A percentile compares a stretch with the other conserved stretches of the same genome.
These are phyloP conservation scores for Plasmodium gaboni DNA, from an alignment of 169 alveolate species.

Conservation along the genomic window DNA sequence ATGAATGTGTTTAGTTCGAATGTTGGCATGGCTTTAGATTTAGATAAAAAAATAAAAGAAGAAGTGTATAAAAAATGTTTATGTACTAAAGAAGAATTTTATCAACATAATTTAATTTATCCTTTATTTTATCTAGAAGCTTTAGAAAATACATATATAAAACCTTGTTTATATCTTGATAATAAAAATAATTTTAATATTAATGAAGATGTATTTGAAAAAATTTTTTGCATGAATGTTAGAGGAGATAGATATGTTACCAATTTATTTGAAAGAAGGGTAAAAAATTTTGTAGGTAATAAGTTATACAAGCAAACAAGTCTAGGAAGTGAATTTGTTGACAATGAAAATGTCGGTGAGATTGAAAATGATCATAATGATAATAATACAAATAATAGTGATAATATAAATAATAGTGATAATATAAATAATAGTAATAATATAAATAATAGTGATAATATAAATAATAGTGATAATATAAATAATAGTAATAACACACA, in stretches of 20 bases:
- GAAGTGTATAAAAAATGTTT: slow-evolving; percentile 59
- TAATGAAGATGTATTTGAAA: slow-evolving; percentile 73
- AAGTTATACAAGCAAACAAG: slow-evolving; percentile 44
- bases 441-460: neutral
- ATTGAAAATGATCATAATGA: neutral
- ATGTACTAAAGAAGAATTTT: slow-evolving; percentile 52
- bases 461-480: neutral
- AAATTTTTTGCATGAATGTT: slow-evolving; percentile 57
- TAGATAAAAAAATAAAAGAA: slow-evolving; percentile 30
- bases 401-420: neutral
- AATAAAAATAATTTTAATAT: slow-evolving; percentile 35
- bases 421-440: neutral
- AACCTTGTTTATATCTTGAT: slow-evolving; percentile 64
- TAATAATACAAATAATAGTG: neutral
- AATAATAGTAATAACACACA: neutral
- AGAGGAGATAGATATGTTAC: slow-evolving; percentile 36
- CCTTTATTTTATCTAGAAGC: slow-evolving; percentile 47
- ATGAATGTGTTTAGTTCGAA: slow-evolving; percentile 25
- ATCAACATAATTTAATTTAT: slow-evolving; percentile 50
- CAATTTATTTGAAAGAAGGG: slow-evolving; percentile 24
- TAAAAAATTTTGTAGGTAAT: slow-evolving; percentile 44
- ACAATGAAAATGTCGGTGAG: neutral
- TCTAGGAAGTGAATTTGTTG: slow-evolving; percentile 21
- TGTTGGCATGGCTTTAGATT: slow-evolving; percentile 51
- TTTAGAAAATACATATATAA: slow-evolving; percentile 20